Conservation (phyloP, 306 rosid species). For the Lotus japonicus region DNA sequence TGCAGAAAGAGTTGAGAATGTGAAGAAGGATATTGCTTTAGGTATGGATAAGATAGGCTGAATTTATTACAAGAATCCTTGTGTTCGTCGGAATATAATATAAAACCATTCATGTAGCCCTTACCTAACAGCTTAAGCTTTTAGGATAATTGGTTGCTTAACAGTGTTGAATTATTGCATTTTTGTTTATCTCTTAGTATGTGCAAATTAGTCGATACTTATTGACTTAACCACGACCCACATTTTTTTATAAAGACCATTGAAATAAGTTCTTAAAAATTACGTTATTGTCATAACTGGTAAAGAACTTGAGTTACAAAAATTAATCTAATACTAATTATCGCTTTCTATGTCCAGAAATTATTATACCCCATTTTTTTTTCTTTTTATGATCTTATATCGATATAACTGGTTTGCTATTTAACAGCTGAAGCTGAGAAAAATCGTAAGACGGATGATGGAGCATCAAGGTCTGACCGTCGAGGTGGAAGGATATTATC, state of each 20-base stretch:
- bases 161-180: too few relatives aligned
- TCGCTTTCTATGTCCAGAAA: background rate
- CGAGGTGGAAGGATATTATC: constrained; percentile 66
- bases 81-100: too few relatives aligned
- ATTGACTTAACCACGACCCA: background rate
- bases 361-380: background rate
- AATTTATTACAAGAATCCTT: constrained; percentile 1
- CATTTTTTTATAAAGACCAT: background rate
- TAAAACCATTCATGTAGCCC: too few relatives aligned
- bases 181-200: background rate
- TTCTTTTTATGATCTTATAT: constrained; percentile 8
- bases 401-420: constrained; percentile 23
- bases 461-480: constrained; percentile 52
- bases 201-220: constrained; percentile 1
- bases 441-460: constrained; percentile 48
- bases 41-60: constrained; percentile 38
- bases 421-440: constrained; percentile 72
- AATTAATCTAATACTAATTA: background rate
- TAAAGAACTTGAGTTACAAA: background rate
- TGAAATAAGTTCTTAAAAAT: background rate
- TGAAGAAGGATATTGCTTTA: constrained; percentile 68
- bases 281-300: background rate
- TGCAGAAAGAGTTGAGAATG: constrained; percentile 63
- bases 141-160: too few relatives aligned
- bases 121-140: too few relatives aligned